phyloP scores from a whole-genome alignment of 1,284 basidiomycete genomes.

The Lentinus polychrous region DNA sequence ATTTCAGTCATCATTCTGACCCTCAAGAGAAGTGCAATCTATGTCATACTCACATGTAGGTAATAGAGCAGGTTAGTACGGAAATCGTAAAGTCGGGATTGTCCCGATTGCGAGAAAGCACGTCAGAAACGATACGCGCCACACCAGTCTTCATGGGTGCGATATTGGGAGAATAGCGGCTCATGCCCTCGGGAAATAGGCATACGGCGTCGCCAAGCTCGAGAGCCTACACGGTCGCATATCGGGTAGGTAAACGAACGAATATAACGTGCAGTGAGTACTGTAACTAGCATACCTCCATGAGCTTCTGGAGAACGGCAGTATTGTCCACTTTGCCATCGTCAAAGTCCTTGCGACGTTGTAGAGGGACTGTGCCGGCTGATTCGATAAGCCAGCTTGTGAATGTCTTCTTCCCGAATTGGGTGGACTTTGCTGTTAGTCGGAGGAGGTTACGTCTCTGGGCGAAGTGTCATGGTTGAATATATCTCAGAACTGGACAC shows the following conservation, averaged over 20 bases:
- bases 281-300: slow-evolving; percentile 57
- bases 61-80: slow-evolving; percentile 73
- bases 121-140: slow-evolving; percentile 73
- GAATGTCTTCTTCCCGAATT: slow-evolving; percentile 76
- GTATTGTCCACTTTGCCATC: slow-evolving; percentile 58
- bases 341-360: slow-evolving; percentile 62
- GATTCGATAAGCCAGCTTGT: slow-evolving; percentile 86
- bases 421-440: slow-evolving; percentile 79
- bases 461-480: not conserved
- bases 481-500: not conserved
- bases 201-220: slow-evolving; percentile 76
- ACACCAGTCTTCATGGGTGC: slow-evolving; percentile 83
- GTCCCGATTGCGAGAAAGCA: slow-evolving; percentile 62
- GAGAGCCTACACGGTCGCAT: slow-evolving; percentile 67
- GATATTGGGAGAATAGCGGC: slow-evolving; percentile 75
- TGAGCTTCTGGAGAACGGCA: slow-evolving; percentile 58
- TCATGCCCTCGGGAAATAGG: slow-evolving; percentile 79
- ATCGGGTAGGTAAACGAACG: no score
- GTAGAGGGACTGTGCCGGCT: slow-evolving; percentile 77
- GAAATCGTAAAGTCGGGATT: slow-evolving; percentile 66
- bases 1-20: slow-evolving; percentile 2
- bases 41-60: slow-evolving; percentile 56
- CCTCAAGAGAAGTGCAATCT: not conserved
- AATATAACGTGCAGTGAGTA: no score
- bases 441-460: slow-evolving; percentile 71